Percentiles rank a stretch among this genome's conserved stretches.
Conservation (phyloP, 345 rosid species). For the Nasturtium officinale region DNA sequence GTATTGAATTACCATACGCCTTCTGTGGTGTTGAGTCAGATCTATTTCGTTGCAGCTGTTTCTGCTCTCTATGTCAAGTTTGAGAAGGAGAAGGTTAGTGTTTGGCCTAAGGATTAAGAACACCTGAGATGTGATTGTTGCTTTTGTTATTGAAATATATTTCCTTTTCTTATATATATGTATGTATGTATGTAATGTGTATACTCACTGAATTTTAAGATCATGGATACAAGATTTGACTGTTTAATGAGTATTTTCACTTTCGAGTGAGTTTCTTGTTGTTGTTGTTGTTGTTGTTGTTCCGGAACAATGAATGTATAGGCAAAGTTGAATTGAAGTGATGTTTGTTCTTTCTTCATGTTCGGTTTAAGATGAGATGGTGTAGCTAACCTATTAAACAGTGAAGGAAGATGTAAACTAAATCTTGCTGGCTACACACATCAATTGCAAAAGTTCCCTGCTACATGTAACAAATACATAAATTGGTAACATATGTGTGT, state of each 20-base stretch:
- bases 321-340: background rate
- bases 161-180: conserved; percentile 21
- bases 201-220: conserved; percentile 9
- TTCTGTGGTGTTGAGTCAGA: conserved; percentile 65
- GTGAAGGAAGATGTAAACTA: conserved; percentile 1
- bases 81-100: conserved; percentile 75
- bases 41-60: conserved; percentile 73
- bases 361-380: background rate
- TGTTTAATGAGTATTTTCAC: conserved; percentile 14
- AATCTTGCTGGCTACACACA: background rate
- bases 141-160: conserved; percentile 17
- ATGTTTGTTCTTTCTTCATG: background rate
- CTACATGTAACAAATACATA: background rate
- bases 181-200: conserved; percentile 33
- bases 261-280: background rate
- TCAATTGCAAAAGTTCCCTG: background rate
- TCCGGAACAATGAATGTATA: background rate
- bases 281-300: conserved; percentile 7
- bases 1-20: conserved; percentile 80
- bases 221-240: conserved; percentile 24
- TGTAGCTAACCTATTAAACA: background rate
- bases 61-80: conserved; percentile 63
- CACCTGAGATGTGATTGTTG: background rate
- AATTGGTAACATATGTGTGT: background rate
- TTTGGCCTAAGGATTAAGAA: conserved; percentile 62